phyloP scores from a whole-genome alignment of 768 basidiomycete genomes.

The Polyporus arcularius region DNA sequence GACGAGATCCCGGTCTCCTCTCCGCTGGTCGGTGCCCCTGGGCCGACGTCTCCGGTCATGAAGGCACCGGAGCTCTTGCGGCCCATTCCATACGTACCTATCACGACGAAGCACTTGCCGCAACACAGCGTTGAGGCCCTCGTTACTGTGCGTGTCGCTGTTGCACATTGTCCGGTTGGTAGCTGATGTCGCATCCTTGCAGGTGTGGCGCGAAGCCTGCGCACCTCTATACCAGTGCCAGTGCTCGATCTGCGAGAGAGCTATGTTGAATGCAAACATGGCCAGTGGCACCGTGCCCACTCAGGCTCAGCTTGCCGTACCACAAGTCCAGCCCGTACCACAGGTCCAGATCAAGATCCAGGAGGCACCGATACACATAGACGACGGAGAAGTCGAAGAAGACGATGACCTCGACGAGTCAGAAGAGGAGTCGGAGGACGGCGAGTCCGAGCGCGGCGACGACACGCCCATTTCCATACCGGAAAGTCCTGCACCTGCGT shows the following conservation, averaged over 20 bases:
- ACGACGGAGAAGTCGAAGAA: slow-evolving; percentile 19
- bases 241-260: slow-evolving; percentile 74
- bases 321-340: not conserved
- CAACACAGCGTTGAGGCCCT: slow-evolving; percentile 60
- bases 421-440: slow-evolving; percentile 34
- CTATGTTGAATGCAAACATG: slow-evolving; percentile 53
- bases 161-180: slow-evolving; percentile 2
- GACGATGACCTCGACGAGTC: slow-evolving; percentile 24
- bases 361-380: slow-evolving; percentile 17
- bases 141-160: slow-evolving; percentile 46
- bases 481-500: slow-evolving; percentile 17
- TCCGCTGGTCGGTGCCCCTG: slow-evolving; percentile 23
- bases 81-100: slow-evolving; percentile 70
- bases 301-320: slow-evolving; percentile 22
- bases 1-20: slow-evolving; percentile 29
- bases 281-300: slow-evolving; percentile 35
- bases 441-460: slow-evolving; percentile 36
- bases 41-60: slow-evolving; percentile 59
- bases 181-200: slow-evolving; percentile 1
- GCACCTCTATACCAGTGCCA: slow-evolving; percentile 70
- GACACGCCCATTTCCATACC: slow-evolving; percentile 23
- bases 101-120: slow-evolving; percentile 54
- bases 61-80: slow-evolving; percentile 60
- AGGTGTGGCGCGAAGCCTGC: slow-evolving; percentile 79
- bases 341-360: slow-evolving; percentile 27